phyloP scores from a whole-genome alignment of 1,284 basidiomycete genomes.

The Schizophyllum commune region DNA sequence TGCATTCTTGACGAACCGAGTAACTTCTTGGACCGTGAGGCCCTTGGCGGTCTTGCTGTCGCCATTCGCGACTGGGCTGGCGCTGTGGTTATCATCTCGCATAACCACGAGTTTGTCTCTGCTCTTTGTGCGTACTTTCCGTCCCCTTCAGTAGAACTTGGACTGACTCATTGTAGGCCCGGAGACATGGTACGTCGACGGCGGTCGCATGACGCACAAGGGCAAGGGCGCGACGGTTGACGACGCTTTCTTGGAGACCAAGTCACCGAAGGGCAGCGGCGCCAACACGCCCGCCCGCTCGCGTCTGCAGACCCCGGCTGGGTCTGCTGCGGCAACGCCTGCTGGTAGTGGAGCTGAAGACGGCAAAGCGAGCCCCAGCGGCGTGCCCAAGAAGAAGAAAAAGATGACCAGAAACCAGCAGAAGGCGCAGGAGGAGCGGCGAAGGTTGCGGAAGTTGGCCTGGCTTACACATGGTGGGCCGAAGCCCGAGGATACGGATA shows the following conservation, averaged over 20 bases:
- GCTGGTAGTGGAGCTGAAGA: slow-evolving; percentile 68
- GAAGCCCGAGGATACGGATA: slow-evolving; percentile 76
- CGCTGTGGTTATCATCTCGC: slow-evolving; percentile 95
- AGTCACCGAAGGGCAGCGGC: slow-evolving; percentile 63
- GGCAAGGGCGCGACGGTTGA: slow-evolving; percentile 84
- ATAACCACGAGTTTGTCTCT: slow-evolving; percentile 88
- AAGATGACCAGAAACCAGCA: slow-evolving; percentile 86
- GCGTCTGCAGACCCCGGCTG: slow-evolving; percentile 54
- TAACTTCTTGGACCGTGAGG: slow-evolving; percentile 92
- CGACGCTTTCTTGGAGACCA: slow-evolving; percentile 57
- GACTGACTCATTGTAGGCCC: slow-evolving; percentile 40
- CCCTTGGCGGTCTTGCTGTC: slow-evolving; percentile 88
- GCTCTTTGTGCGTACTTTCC: slow-evolving; percentile 62
- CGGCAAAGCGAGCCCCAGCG: slow-evolving; percentile 29
- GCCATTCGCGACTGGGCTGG: slow-evolving; percentile 97
- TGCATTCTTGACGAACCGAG: slow-evolving; percentile 91
- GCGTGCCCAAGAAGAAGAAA: slow-evolving; percentile 75
- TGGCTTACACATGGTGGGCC: slow-evolving; percentile 81
- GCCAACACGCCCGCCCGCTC: slow-evolving; percentile 61
- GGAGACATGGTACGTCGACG: slow-evolving; percentile 79
- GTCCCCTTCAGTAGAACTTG: slow-evolving; percentile 8
- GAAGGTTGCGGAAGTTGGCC: slow-evolving; percentile 69
- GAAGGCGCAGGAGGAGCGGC: slow-evolving; percentile 82
- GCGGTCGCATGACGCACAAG: slow-evolving; percentile 76
- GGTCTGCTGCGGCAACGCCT: slow-evolving; percentile 58